These are phyloP conservation scores for Aspergillus eucalypticola DNA, from an alignment of 2,329 filamentous ascomycete species.

Conservation along the genomic window DNA sequence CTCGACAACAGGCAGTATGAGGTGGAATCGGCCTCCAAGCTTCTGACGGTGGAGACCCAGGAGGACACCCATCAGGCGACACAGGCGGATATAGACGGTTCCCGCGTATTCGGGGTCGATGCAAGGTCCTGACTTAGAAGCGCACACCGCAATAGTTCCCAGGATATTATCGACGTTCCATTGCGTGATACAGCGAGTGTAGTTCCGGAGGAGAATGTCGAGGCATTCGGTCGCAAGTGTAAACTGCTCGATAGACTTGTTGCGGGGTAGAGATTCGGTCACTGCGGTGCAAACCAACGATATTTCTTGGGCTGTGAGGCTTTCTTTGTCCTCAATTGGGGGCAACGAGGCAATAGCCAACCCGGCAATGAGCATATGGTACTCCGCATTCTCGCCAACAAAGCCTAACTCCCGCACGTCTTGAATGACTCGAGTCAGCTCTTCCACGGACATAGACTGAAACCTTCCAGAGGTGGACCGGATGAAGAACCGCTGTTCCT, in stretches of 20 bases:
- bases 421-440: slow-evolving; percentile 32
- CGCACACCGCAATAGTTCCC: slow-evolving; percentile 36
- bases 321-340: slow-evolving; percentile 42
- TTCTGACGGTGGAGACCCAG: slow-evolving; percentile 60
- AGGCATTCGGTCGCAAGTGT: slow-evolving; percentile 43
- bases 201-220: slow-evolving; percentile 41
- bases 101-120: slow-evolving; percentile 36
- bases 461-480: slow-evolving; percentile 38
- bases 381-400: slow-evolving; percentile 28
- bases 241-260: slow-evolving; percentile 41
- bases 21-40: slow-evolving; percentile 61
- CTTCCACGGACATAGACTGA: slow-evolving; percentile 33
- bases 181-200: slow-evolving; percentile 46
- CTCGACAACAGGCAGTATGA: slow-evolving; percentile 58
- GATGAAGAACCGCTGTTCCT: slow-evolving; percentile 41
- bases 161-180: slow-evolving; percentile 49
- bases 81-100: slow-evolving; percentile 56
- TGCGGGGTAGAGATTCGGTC: slow-evolving; percentile 31
- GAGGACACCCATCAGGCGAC: slow-evolving; percentile 54
- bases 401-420: slow-evolving; percentile 36
- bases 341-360: slow-evolving; percentile 37
- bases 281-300: slow-evolving; percentile 40
- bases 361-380: slow-evolving; percentile 39
- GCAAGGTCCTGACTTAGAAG: slow-evolving; percentile 37
- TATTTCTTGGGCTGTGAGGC: slow-evolving; percentile 34